Percentiles rank a stretch among this genome's conserved stretches.
phyloP scores from a whole-genome alignment of 495 filamentous ascomycete genomes.

The Haplographium delicatum region DNA sequence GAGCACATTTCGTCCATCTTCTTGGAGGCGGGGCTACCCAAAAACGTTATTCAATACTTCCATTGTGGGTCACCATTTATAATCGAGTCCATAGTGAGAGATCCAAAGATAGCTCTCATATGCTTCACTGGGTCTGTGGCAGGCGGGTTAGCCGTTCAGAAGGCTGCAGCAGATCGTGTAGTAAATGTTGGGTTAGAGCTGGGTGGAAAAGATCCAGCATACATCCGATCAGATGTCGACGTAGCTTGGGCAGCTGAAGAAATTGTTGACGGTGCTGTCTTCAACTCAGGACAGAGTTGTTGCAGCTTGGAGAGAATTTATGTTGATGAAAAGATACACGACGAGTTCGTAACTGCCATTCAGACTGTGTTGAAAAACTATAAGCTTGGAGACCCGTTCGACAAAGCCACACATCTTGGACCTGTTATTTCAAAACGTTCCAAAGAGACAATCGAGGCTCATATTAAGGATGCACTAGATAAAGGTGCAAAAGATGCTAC shows the following conservation, averaged over 20 bases:
- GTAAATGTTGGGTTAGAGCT: conserved; percentile 83
- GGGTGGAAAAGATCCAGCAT: conserved; percentile 90
- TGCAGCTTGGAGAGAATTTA: conserved; percentile 91
- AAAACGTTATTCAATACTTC: conserved; percentile 81
- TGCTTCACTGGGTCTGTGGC: conserved; percentile 94
- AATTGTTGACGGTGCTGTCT: conserved; percentile 88
- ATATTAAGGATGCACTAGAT: conserved; percentile 77
- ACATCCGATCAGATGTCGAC: conserved; percentile 81
- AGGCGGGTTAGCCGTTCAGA: conserved; percentile 79
- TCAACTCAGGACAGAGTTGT: conserved; percentile 97
- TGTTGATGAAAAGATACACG: conserved; percentile 78
- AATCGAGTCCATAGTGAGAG: conserved; percentile 67
- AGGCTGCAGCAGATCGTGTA: conserved; percentile 71
- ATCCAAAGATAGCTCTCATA: conserved; percentile 66
- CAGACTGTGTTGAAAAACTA: conserved; percentile 83
- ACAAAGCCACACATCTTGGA: conserved; percentile 74
- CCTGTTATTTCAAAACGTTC: conserved; percentile 80
- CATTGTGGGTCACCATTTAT: conserved; percentile 70
- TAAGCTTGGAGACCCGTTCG: conserved; percentile 79
- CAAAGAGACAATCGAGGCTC: conserved; percentile 66
- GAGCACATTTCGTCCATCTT: conserved; percentile 78
- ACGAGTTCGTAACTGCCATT: conserved; percentile 68
- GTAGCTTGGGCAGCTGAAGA: conserved; percentile 85
- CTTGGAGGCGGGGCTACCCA: conserved; percentile 67
- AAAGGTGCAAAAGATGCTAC: conserved; percentile 84